Evolutionary conservation across 2,329 filamentous ascomycete species (phyloP).

Genomic region (Ceratocystis cubensis): DNA sequence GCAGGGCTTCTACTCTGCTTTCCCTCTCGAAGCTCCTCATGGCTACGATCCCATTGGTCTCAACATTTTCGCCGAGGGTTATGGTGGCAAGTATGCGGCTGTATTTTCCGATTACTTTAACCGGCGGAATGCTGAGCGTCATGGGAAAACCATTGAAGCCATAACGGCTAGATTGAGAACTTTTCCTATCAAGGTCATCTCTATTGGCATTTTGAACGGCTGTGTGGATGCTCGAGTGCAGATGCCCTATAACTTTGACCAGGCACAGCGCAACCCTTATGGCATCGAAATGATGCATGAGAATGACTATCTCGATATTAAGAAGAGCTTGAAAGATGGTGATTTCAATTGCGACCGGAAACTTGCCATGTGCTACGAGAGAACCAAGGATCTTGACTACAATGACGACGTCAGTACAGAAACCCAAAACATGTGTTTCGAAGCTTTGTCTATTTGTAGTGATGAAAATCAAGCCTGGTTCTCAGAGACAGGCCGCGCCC

Average conservation of each 20-base stretch:
- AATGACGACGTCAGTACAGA: conserved; percentile 29
- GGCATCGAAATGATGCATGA: conserved; percentile 43
- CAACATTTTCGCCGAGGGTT: conserved; percentile 56
- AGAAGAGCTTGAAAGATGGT: conserved; percentile 24
- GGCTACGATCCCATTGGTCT: conserved; percentile 26
- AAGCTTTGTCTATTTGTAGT: conserved; percentile 23
- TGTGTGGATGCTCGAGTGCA: conserved; percentile 54
- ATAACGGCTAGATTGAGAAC: neutral
- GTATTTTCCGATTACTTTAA: conserved; percentile 48
- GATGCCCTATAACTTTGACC: conserved; percentile 42
- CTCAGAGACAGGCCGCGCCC: conserved; percentile 37
- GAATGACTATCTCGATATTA: neutral
- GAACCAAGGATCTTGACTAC: conserved; percentile 32
- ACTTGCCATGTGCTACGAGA: conserved; percentile 22
- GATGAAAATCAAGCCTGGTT: neutral
- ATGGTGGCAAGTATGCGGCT: conserved; percentile 58
- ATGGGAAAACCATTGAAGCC: neutral
- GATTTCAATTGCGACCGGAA: neutral
- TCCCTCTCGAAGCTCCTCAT: conserved; percentile 40
- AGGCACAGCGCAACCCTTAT: conserved; percentile 54
- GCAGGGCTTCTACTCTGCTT: conserved; percentile 46
- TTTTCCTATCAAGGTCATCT: conserved; percentile 37
- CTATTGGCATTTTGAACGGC: conserved; percentile 60
- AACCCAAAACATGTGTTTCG: conserved; percentile 22
- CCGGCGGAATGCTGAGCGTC: conserved; percentile 45